These are phyloP conservation scores for Musa beccarii DNA, from an alignment of 176 grass and related monocot genomes.

Conservation along the genomic window DNA sequence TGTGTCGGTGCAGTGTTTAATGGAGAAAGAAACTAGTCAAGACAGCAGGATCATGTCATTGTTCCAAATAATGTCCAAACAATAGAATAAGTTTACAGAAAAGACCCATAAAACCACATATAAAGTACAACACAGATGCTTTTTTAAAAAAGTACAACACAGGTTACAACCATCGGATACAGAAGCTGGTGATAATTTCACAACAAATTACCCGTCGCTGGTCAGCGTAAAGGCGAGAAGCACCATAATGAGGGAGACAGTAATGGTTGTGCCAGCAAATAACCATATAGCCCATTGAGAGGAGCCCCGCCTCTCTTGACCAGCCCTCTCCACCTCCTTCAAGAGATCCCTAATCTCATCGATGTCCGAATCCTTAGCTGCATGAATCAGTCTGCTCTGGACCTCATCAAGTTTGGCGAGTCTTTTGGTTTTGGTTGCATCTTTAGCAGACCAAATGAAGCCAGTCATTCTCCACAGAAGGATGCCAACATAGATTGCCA, in stretches of 20 bases:
- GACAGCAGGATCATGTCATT: too few species aligned
- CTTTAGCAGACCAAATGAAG: slow-evolving; percentile 66
- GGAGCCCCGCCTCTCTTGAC: slow-evolving; percentile 45
- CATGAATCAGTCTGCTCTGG: slow-evolving; percentile 38
- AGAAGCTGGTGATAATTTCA: not conserved
- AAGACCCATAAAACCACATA: too few species aligned
- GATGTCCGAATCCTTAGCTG: slow-evolving; percentile 69
- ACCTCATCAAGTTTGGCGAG: slow-evolving; percentile 61
- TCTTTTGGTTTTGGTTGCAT: slow-evolving; percentile 31
- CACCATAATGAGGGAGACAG: slow-evolving; percentile 53
- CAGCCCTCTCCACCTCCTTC: slow-evolving; percentile 56
- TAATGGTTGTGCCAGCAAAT: slow-evolving; percentile 42
- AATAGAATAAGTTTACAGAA: too few species aligned
- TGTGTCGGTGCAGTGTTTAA: too few species aligned
- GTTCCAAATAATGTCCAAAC: too few species aligned
- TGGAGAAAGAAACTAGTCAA: too few species aligned
- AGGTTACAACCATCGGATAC: not conserved
- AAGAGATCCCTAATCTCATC: slow-evolving; percentile 56
- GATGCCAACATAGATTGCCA: slow-evolving; percentile 79
- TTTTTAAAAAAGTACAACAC: not conserved
- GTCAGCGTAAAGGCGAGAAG: slow-evolving; percentile 61
- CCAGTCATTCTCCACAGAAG: slow-evolving; percentile 68
- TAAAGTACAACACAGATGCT: too few species aligned
- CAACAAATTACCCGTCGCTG: slow-evolving; percentile 52
- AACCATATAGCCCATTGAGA: slow-evolving; percentile 38